Evolutionary conservation across 257 asterid species (phyloP), one percentile per base, ranked within the genome.

Genomic region (Solanum boliviense): DNA sequence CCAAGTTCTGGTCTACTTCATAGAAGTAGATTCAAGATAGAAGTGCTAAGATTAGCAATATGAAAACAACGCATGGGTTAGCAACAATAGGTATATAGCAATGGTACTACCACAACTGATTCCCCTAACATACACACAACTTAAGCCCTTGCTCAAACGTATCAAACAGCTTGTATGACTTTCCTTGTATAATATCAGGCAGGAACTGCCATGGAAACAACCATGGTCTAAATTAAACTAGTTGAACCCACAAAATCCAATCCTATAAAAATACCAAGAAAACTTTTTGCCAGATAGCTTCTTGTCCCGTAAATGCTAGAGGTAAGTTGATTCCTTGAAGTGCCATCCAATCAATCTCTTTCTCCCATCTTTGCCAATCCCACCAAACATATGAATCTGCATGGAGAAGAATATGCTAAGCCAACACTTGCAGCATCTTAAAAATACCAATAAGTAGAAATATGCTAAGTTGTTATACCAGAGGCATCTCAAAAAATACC

Each of bases 311-410:
- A 89, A 97, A 97, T 52, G 99, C 98, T 79, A 97, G 92, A 87
- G 99, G 98, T 86, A 97, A 87, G 90, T 97, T 97, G 87, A 97
- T 83, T 90, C 99, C 99, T 91, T 97, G 99, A 89, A 95, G 98
- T 44, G 98, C 96, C 99, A 97, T 97, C 99, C 99, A 97, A 85
- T 97, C 99, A 41, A 97, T 92, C 92, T 97, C 99, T 89, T 95
- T 97, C 93, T 97, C 99, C 99, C 99, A 95, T 93, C 99, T 95
- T 93, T 90, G 92, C 99, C 99, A 97, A 88, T 94, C 95, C 99
- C 99, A 97, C 99, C 99, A 97, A 89, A 94, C 99, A 91, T 92
- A 97, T 65, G 99, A 97, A 93, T 95, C 99, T 97, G 96, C 90
- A 87, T 75, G 86, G 84, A 67, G 86, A 85, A 68, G 38, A 27